These are phyloP conservation scores for Liquidambar formosana DNA, from an alignment of 164 flowering plant species.

Conservation along the genomic window DNA sequence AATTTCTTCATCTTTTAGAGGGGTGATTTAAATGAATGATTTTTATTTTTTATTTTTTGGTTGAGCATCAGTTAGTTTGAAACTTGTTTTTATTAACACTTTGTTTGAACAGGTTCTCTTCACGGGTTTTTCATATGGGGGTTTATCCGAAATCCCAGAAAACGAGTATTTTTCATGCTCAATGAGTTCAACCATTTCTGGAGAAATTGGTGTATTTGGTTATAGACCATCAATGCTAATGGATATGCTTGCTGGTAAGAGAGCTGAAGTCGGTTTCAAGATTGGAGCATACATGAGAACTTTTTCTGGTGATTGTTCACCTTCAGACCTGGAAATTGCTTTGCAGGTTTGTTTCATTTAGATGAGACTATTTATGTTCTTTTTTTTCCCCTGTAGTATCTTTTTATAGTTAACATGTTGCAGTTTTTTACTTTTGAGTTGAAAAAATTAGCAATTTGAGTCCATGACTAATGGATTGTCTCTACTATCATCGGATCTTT, in stretches of 20 bases:
- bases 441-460: neutral
- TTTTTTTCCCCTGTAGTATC: neutral
- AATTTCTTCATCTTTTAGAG: neutral
- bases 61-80: neutral
- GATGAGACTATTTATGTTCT: neutral
- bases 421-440: neutral
- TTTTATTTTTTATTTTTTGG: too few relatives aligned
- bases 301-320: slow-evolving; percentile 95
- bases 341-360: slow-evolving; percentile 67
- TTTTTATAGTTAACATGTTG: neutral
- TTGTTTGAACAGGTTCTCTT: slow-evolving; percentile 70
- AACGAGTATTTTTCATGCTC: slow-evolving; percentile 75
- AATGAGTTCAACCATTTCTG: slow-evolving; percentile 94
- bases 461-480: neutral
- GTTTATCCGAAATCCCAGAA: slow-evolving; percentile 86
- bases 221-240: slow-evolving; percentile 78
- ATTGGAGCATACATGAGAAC: slow-evolving; percentile 91
- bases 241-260: slow-evolving; percentile 99
- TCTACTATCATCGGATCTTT: neutral
- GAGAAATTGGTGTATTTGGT: slow-evolving; percentile 96
- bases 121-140: slow-evolving; percentile 92
- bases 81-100: neutral
- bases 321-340: slow-evolving; percentile 94
- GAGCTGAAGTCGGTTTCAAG: slow-evolving; percentile 91
- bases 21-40: neutral